Conservation (phyloP, 768 basidiomycete genomes). For the Neoboletus brunneissimus region DNA sequence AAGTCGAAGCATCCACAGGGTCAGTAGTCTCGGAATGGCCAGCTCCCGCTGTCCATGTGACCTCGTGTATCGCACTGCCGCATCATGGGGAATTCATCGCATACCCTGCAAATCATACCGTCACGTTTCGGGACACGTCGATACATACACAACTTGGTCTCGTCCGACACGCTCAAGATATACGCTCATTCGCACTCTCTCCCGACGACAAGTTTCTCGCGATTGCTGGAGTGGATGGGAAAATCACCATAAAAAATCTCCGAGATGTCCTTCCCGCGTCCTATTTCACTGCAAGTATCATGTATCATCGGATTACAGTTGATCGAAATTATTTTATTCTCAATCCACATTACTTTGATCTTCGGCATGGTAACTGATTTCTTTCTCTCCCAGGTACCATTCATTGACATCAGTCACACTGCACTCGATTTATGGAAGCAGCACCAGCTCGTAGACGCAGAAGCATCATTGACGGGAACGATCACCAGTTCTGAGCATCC, state of each 20-base stretch:
- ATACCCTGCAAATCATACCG: background rate
- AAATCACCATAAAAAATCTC: background rate
- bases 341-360: background rate
- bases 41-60: no score
- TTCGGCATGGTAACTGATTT: no score
- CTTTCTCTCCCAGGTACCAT: background rate
- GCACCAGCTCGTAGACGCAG: background rate
- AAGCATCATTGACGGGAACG: background rate
- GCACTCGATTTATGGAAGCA: background rate
- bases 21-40: no score
- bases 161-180: background rate
- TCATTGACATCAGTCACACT: background rate
- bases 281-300: no score
- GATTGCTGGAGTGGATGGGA: background rate
- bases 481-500: background rate
- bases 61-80: no score
- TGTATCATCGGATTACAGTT: no score
- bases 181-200: background rate
- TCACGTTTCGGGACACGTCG: background rate
- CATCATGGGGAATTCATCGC: no score
- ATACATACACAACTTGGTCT: background rate
- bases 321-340: no score
- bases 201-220: background rate
- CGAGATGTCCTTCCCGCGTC: no score
- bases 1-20: no score